Percentiles rank a stretch among this genome's conserved stretches.
phyloP scores from a whole-genome alignment of 495 filamentous ascomycete species.

The Lindgomyces ingoldianus region DNA sequence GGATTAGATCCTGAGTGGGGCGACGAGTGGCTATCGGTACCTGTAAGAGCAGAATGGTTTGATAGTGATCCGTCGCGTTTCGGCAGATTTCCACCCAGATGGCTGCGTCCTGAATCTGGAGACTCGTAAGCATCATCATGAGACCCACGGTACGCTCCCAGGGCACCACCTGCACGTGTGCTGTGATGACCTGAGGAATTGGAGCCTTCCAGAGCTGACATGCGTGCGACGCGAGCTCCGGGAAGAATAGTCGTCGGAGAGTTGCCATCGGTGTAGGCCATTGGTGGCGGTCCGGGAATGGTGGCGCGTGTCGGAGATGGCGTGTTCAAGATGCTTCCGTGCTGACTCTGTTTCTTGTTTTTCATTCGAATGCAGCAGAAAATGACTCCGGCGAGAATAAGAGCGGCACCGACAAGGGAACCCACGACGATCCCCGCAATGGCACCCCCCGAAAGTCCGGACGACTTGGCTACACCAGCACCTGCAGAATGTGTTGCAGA shows the following conservation, averaged over 20 bases:
- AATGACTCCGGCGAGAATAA: conserved; percentile 65
- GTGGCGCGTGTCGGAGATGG: conserved; percentile 73
- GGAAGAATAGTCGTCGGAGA: conserved; percentile 64
- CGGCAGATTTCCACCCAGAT: conserved; percentile 58
- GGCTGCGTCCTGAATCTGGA: conserved; percentile 67
- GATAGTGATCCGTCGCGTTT: conserved; percentile 87
- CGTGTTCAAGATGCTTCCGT: conserved; percentile 76
- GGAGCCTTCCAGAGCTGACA: conserved; percentile 82
- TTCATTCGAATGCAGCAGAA: conserved; percentile 55
- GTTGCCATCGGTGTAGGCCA: conserved; percentile 40
- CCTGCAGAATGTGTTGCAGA: conserved; percentile 42
- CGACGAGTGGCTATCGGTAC: conserved; percentile 69
- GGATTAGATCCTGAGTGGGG: conserved; percentile 63
- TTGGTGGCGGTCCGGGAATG: conserved; percentile 40
- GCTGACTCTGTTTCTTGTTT: conserved; percentile 59
- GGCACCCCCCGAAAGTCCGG: conserved; percentile 72
- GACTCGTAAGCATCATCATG: conserved; percentile 84
- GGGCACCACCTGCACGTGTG: conserved; percentile 23
- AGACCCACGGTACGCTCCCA: conserved; percentile 66
- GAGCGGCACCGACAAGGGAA: conserved; percentile 67
- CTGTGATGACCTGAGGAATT: conserved; percentile 36
- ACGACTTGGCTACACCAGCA: conserved; percentile 26
- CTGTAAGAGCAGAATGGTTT: conserved; percentile 74
- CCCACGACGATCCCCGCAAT: conserved; percentile 93
- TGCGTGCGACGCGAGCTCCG: conserved; percentile 87